Conservation (phyloP, 192 early-diverging fungal genomes). For the Umbelopsis vinacea region DNA sequence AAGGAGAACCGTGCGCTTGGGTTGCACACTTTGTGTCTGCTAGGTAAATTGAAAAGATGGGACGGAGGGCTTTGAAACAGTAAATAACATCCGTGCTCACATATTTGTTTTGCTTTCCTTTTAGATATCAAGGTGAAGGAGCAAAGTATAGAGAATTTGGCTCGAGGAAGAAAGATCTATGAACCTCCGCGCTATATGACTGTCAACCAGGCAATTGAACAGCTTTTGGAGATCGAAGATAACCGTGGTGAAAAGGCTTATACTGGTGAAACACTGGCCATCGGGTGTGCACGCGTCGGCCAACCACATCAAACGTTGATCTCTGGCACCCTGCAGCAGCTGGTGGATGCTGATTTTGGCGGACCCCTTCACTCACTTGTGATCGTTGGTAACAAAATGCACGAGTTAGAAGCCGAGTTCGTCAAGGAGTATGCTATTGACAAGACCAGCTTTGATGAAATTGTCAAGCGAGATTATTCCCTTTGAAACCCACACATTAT, state of each 20-base stretch:
- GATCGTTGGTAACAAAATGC: slow-evolving; percentile 86
- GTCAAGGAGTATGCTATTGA: slow-evolving; percentile 79
- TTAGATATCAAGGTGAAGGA: slow-evolving; percentile 98
- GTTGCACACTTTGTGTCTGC: slow-evolving; percentile 92
- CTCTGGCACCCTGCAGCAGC: slow-evolving; percentile 85
- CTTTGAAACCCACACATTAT: slow-evolving; percentile 26
- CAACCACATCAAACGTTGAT: slow-evolving; percentile 81
- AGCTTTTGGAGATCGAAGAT: slow-evolving; percentile 93
- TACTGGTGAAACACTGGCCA: slow-evolving; percentile 78
- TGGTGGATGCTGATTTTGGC: slow-evolving; percentile 89
- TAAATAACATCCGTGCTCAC: not conserved
- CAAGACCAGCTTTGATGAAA: slow-evolving; percentile 61
- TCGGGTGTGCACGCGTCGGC: slow-evolving; percentile 92
- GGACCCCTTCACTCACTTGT: slow-evolving; percentile 94
- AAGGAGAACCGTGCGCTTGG: slow-evolving; percentile 82
- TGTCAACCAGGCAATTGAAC: slow-evolving; percentile 89
- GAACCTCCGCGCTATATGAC: slow-evolving; percentile 99
- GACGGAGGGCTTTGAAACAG: not conserved
- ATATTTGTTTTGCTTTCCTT: not conserved
- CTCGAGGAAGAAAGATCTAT: slow-evolving; percentile 88
- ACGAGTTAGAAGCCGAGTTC: slow-evolving; percentile 91
- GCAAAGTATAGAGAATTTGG: slow-evolving; percentile 95
- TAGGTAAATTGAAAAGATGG: slow-evolving; percentile 50
- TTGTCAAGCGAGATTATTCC: slow-evolving; percentile 69
- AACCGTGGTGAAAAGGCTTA: slow-evolving; percentile 76